Percentiles rank a stretch among this genome's conserved stretches.
Evolutionary conservation across 371 early-diverging fungal species (phyloP).

Genomic region (Mortierella sp.): DNA sequence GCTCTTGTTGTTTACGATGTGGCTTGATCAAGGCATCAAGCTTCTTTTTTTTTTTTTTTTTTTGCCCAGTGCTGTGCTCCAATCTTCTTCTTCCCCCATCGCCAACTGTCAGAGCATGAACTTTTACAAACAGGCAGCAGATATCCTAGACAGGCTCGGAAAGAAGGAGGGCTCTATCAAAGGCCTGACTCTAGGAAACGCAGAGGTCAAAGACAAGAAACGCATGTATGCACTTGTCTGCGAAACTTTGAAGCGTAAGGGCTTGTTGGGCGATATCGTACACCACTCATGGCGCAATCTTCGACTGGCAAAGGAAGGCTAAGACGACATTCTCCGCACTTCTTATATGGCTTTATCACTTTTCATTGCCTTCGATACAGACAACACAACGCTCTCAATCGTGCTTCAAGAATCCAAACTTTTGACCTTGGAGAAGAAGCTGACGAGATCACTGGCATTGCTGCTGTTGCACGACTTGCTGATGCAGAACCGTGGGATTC

Average conservation of each 20-base stretch:
- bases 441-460: slow-evolving; percentile 63
- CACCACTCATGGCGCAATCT: too few species aligned
- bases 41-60: slow-evolving; percentile 3
- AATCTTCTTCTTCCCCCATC: background rate
- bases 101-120: slow-evolving; percentile 57
- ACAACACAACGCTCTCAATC: slow-evolving; percentile 39
- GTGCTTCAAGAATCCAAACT: slow-evolving; percentile 61
- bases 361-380: slow-evolving; percentile 4
- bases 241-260: slow-evolving; percentile 90
- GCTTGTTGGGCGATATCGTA: too few species aligned
- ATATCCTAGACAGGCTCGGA: slow-evolving; percentile 75
- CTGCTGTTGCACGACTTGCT: slow-evolving; percentile 87
- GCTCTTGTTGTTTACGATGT: too few species aligned
- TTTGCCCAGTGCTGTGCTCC: background rate
- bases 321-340: too few species aligned
- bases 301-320: too few species aligned
- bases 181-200: slow-evolving; percentile 78
- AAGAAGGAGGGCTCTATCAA: slow-evolving; percentile 86
- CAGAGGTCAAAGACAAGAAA: slow-evolving; percentile 82
- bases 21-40: background rate
- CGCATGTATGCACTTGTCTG: slow-evolving; percentile 90
- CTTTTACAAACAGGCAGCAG: slow-evolving; percentile 82
- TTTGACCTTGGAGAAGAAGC: slow-evolving; percentile 47
- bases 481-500: slow-evolving; percentile 79
- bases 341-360: background rate